These are phyloP conservation scores for Gynostemma pentaphyllum DNA, from an alignment of 306 rosid species.

Conservation along the genomic window DNA sequence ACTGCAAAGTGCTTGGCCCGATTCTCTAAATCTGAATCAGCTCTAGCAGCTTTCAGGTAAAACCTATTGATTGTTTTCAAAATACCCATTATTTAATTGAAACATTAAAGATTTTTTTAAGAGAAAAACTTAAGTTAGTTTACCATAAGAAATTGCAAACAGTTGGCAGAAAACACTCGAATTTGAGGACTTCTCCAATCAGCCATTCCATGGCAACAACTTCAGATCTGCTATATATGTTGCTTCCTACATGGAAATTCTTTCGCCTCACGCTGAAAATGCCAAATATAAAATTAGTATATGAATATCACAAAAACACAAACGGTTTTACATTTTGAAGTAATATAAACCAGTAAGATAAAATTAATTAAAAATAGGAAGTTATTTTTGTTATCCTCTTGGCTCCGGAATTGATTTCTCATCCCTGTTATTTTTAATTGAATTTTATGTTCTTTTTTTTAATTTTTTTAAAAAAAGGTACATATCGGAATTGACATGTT, in stretches of 20 bases:
- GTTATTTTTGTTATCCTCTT: too few relatives aligned
- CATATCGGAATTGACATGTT: background rate
- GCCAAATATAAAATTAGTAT: slow-evolving; percentile 15
- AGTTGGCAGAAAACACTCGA: slow-evolving; percentile 75
- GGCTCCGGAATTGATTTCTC: too few relatives aligned
- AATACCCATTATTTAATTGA: background rate
- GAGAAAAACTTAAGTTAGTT: background rate
- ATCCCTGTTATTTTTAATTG: too few relatives aligned
- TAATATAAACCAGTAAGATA: too few relatives aligned
- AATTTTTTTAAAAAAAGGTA: too few relatives aligned
- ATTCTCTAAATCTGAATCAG: slow-evolving; percentile 53
- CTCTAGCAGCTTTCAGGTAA: slow-evolving; percentile 72
- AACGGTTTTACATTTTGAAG: too few relatives aligned
- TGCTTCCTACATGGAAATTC: slow-evolving; percentile 34
- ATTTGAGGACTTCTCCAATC: slow-evolving; percentile 75
- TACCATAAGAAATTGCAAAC: slow-evolving; percentile 80
- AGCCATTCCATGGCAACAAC: slow-evolving; percentile 99
- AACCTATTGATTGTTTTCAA: slow-evolving; percentile 36
- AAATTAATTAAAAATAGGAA: too few relatives aligned
- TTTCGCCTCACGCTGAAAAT: slow-evolving; percentile 47
- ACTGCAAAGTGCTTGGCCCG: slow-evolving; percentile 59
- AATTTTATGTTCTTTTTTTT: too few relatives aligned
- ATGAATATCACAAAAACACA: too few relatives aligned
- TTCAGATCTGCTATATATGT: slow-evolving; percentile 58
- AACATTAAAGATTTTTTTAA: slow-evolving; percentile 4